Conservation (phyloP, 192 early-diverging fungal genomes). For the Mortierella alpina region DNA sequence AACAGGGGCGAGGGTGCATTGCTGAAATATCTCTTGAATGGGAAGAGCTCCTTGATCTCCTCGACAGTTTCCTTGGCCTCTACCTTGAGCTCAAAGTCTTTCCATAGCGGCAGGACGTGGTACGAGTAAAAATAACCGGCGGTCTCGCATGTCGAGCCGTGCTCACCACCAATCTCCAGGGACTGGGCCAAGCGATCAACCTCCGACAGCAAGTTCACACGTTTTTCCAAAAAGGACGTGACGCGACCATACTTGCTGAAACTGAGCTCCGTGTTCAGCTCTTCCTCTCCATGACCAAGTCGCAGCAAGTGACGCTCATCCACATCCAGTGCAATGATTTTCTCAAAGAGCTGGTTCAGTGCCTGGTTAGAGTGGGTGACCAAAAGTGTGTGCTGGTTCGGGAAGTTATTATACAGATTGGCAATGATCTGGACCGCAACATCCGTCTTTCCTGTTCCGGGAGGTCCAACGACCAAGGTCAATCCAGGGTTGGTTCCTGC, state of each 20-base stretch:
- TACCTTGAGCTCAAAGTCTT: conserved; percentile 30
- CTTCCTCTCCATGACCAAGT: conserved; percentile 95
- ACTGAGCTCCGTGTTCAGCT: conserved; percentile 80
- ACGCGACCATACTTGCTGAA: conserved; percentile 96
- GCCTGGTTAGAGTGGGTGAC: conserved; percentile 98
- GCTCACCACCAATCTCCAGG: conserved; percentile 82
- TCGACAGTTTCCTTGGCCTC: conserved; percentile 39
- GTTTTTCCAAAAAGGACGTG: conserved; percentile 89
- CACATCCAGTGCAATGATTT: conserved; percentile 91
- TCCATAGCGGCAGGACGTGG: conserved; percentile 83
- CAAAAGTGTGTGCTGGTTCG: conserved; percentile 89
- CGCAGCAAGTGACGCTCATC: conserved; percentile 94
- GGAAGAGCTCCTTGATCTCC: conserved; percentile 71
- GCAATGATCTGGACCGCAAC: conserved; percentile 96
- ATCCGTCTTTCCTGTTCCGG: conserved; percentile 99
- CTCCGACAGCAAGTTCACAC: conserved; percentile 75
- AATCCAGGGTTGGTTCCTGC: conserved; percentile 89
- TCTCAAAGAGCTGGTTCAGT: conserved; percentile 98
- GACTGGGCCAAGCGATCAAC: conserved; percentile 84
- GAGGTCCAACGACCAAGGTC: conserved; percentile 95
- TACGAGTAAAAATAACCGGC: conserved; percentile 89
- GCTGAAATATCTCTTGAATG: conserved; percentile 85
- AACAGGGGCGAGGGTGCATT: conserved; percentile 80
- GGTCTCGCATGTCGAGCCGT: conserved; percentile 93
- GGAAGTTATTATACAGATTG: conserved; percentile 94